Evolutionary conservation across 805 yeast genomes (phyloP), one percentile per base, ranked within the genome.

Genomic region (Barnettozyma wickerhamii): DNA sequence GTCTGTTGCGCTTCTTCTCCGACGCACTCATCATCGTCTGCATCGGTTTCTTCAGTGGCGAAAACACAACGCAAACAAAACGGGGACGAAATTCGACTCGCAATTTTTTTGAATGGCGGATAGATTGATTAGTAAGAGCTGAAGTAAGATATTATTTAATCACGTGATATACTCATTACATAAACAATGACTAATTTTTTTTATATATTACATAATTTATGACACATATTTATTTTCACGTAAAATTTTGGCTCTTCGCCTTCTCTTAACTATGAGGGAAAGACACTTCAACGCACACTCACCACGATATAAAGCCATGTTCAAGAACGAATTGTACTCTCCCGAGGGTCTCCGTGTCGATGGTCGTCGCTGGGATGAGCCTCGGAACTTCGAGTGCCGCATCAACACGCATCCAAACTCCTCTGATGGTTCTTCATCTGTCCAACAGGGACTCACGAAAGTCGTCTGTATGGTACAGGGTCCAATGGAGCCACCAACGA

Each of bases 301-400:
- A n/a, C n/a, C n/a, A n/a, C n/a, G n/a, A n/a, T n/a, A n/a, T n/a
- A n/a, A n/a, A n/a, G n/a, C 30, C 13, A 79, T 79, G 83, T 77
- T 82, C 31, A 71, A 85, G 41, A 63, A 79, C 52, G 99, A 93
- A 68, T 63, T 93, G 33, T 91, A 86, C 58, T 90, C 97, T 0
- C 96, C 96, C 6, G 98, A 93, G 63, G 99, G 99, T 5, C 72
- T 93, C 35, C 72, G 99, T 49, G 68, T 83, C 12, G 98, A 93
- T 60, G 99, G 99, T 2, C 78, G 99, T 53, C 74, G 99, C 47
- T 89, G 93, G 89, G 88, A 91, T 55, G 99, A 93, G 61, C 71
- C 90, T 33, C 79, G 98, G 37, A 73, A 81, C 23, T 86, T 93
- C 55, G 77, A 77, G 29, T 85, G 95, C 57, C 75, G 79, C 15